phyloP scores from a whole-genome alignment of 2,329 filamentous ascomycete genomes.

The Colletotrichum sp. region DNA sequence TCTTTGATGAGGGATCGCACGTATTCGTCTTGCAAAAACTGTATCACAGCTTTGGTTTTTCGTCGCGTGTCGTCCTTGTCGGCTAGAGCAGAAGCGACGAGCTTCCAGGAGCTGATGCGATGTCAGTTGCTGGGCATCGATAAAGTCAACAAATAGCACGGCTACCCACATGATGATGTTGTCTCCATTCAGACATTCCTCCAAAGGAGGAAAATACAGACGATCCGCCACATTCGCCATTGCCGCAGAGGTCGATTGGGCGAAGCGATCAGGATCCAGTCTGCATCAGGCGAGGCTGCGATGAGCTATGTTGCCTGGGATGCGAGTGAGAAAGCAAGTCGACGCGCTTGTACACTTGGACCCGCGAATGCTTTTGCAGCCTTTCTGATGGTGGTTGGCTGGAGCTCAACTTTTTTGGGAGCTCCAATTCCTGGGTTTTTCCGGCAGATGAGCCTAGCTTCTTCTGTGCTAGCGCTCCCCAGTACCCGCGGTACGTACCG shows the following conservation, averaged over 20 bases:
- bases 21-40: conserved; percentile 75
- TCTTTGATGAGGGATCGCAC: conserved; percentile 72
- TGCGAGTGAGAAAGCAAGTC: conserved; percentile 28
- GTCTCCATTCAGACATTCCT: conserved; percentile 83
- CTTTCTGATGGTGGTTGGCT: conserved; percentile 15
- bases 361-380: conserved; percentile 22
- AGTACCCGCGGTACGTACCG: background rate
- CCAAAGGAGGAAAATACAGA: conserved; percentile 83
- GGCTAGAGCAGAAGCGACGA: conserved; percentile 59
- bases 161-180: conserved; percentile 76
- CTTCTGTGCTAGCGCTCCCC: background rate
- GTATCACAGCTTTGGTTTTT: conserved; percentile 59
- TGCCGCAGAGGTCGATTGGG: conserved; percentile 45
- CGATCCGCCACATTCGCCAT: conserved; percentile 76
- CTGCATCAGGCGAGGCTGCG: conserved; percentile 23
- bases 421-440: conserved; percentile 18
- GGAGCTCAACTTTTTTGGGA: conserved; percentile 20
- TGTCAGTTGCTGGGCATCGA: conserved; percentile 3
- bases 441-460: background rate
- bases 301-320: conserved; percentile 26
- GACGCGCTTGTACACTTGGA: conserved; percentile 19
- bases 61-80: conserved; percentile 64
- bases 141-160: background rate
- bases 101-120: conserved; percentile 63
- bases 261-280: conserved; percentile 15